Evolutionary conservation across 2,329 filamentous ascomycete genomes (phyloP).

Genomic region (Nemania diffusa): DNA sequence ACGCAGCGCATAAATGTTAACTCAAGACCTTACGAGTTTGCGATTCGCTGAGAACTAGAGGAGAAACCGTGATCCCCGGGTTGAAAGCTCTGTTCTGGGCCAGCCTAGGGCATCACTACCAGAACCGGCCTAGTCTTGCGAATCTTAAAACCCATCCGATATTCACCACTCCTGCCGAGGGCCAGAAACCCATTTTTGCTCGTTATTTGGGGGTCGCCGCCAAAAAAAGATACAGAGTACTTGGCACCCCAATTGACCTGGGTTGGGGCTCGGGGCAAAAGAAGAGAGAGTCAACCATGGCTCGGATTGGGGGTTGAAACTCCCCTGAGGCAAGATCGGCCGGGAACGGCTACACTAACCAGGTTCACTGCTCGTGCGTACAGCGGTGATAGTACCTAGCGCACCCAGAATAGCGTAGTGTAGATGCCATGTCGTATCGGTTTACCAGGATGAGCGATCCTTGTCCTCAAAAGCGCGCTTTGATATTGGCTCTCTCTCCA

Average conservation of each 20-base stretch:
- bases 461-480: not conserved
- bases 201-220: not conserved
- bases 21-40: conserved; percentile 1
- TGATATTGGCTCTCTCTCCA: not conserved
- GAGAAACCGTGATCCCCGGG: not conserved
- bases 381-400: not conserved
- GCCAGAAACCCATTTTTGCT: not conserved
- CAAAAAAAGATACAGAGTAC: conserved; percentile 11
- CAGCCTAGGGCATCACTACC: conserved; percentile 4
- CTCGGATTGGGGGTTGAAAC: conserved; percentile 29
- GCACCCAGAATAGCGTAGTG: not conserved
- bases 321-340: conserved; percentile 31
- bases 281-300: conserved; percentile 4
- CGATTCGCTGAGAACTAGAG: conserved; percentile 11
- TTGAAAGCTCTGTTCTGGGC: not conserved
- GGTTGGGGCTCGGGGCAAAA: no score
- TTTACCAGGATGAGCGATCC: not conserved
- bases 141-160: conserved; percentile 14
- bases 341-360: conserved; percentile 12
- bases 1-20: not conserved
- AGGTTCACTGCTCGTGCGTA: conserved; percentile 18
- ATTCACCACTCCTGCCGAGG: conserved; percentile 7
- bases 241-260: conserved; percentile 15
- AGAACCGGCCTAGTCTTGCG: not conserved
- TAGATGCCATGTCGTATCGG: not conserved